These are phyloP conservation scores for Effrenium voratum DNA, from an alignment of 73 alveolate species.

Conservation along the genomic window DNA sequence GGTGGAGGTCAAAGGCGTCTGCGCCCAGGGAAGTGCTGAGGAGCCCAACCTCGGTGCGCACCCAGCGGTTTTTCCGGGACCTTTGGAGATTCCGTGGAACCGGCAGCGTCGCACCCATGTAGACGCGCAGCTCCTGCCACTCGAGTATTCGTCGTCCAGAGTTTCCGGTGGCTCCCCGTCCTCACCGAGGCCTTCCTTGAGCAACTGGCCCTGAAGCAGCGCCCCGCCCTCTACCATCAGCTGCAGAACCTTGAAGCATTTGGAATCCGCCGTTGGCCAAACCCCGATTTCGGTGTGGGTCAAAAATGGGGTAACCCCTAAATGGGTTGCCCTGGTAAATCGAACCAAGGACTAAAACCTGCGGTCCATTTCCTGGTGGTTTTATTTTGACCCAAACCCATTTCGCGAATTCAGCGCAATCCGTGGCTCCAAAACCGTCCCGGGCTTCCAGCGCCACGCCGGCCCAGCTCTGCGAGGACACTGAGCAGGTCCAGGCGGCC, in stretches of 20 bases:
- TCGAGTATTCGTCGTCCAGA: not conserved
- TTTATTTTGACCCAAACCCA: too few relatives aligned
- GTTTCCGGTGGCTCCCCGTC: not conserved
- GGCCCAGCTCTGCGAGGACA: slow-evolving; percentile 53
- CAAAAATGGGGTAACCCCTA: too few relatives aligned
- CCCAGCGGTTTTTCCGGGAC: not conserved
- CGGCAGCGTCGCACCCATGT: slow-evolving; percentile 74
- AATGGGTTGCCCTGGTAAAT: too few relatives aligned
- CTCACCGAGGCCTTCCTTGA: slow-evolving; percentile 48
- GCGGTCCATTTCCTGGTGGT: too few relatives aligned
- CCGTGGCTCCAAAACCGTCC: too few relatives aligned
- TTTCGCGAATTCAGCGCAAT: too few relatives aligned
- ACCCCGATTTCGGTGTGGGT: not conserved
- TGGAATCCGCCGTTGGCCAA: not conserved
- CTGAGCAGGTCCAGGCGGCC: slow-evolving; percentile 50
- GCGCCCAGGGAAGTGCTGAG: slow-evolving; percentile 75
- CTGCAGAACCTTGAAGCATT: slow-evolving; percentile 30
- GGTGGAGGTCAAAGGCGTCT: slow-evolving; percentile 80
- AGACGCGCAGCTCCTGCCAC: slow-evolving; percentile 60
- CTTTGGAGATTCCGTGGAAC: not conserved
- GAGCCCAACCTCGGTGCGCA: slow-evolving; percentile 46
- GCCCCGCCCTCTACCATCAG: slow-evolving; percentile 92
- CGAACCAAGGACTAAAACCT: too few relatives aligned
- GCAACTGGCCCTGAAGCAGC: slow-evolving; percentile 77
- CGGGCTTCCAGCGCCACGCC: slow-evolving; percentile 34